A percentile compares a stretch with the other conserved stretches of the same genome.
Evolutionary conservation across 345 rosid species (phyloP).

Genomic region (Aegle marmelos): DNA sequence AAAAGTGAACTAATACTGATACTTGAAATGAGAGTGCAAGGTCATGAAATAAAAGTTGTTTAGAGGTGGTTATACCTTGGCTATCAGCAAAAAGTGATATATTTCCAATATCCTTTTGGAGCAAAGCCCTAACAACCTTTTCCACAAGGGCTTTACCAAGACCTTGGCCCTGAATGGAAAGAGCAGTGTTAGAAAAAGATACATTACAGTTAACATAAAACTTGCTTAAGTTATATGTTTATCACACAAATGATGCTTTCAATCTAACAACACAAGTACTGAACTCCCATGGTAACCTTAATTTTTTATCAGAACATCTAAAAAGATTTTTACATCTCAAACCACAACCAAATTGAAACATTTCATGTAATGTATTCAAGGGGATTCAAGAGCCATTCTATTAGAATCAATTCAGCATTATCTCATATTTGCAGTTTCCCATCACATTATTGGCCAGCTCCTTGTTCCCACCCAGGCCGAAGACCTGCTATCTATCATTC

Average conservation of each 20-base stretch:
- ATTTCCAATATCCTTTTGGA: constrained; percentile 90
- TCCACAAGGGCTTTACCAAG: constrained; percentile 91
- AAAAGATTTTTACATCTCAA: not conserved
- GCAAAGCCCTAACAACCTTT: constrained; percentile 78
- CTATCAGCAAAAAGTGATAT: constrained; percentile 98
- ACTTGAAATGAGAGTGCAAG: not conserved
- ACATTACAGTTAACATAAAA: not conserved
- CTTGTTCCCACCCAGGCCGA: not conserved
- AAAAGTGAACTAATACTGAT: not conserved
- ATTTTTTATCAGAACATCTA: not conserved
- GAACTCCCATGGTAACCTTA: not conserved
- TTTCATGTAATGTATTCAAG: not conserved
- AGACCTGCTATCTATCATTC: not conserved
- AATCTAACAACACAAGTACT: not conserved
- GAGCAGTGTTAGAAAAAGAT: constrained; percentile 11
- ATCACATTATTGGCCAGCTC: not conserved
- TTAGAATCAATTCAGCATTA: not conserved
- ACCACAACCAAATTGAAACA: not conserved
- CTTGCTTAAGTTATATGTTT: not conserved
- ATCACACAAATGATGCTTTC: not conserved
- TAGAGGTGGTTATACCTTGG: constrained; percentile 50
- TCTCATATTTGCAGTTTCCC: not conserved
- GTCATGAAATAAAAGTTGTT: constrained; percentile 3
- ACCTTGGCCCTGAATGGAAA: constrained; percentile 75
- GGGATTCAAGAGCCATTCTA: not conserved